Evolutionary conservation across 345 rosid species (phyloP).

Genomic region (Citrus cavaleriei): DNA sequence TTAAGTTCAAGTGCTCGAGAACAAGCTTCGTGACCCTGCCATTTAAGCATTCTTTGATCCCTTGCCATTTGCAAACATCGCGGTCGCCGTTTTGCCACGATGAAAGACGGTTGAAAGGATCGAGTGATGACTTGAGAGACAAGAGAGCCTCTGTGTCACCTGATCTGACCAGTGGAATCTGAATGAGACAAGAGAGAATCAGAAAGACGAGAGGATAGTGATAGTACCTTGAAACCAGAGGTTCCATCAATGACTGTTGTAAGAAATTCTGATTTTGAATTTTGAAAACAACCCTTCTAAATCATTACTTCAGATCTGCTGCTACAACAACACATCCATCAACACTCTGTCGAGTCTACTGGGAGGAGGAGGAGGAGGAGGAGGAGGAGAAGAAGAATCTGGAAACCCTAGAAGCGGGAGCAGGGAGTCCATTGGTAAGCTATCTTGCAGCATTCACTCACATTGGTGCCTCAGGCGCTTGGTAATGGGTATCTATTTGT

Average conservation of each 20-base stretch:
- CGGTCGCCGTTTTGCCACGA: slow-evolving; percentile 48
- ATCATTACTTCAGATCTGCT: no score
- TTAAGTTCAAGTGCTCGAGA: slow-evolving; percentile 61
- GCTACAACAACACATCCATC: no score
- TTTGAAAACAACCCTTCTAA: neutral
- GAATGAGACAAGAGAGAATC: slow-evolving; percentile 26
- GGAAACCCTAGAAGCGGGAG: neutral
- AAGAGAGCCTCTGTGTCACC: slow-evolving; percentile 64
- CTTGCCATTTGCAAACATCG: slow-evolving; percentile 69
- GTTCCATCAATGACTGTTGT: slow-evolving; percentile 18
- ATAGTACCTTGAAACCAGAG: slow-evolving; percentile 23
- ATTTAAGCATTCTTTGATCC: slow-evolving; percentile 63
- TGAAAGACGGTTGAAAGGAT: slow-evolving; percentile 51
- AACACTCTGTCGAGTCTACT: no score
- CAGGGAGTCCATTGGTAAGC: neutral
- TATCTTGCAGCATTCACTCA: neutral
- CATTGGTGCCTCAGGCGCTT: neutral
- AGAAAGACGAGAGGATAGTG: slow-evolving; percentile 18
- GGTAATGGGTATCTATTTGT: slow-evolving; percentile 17
- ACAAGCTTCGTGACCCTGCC: slow-evolving; percentile 88
- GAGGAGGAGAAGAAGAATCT: neutral
- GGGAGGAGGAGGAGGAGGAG: no score
- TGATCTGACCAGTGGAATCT: slow-evolving; percentile 44
- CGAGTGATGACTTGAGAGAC: slow-evolving; percentile 61
- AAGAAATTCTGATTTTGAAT: no score